These are phyloP conservation scores for Huiozyma naganishii DNA, from an alignment of 805 yeast genomes.

Conservation along the genomic window DNA sequence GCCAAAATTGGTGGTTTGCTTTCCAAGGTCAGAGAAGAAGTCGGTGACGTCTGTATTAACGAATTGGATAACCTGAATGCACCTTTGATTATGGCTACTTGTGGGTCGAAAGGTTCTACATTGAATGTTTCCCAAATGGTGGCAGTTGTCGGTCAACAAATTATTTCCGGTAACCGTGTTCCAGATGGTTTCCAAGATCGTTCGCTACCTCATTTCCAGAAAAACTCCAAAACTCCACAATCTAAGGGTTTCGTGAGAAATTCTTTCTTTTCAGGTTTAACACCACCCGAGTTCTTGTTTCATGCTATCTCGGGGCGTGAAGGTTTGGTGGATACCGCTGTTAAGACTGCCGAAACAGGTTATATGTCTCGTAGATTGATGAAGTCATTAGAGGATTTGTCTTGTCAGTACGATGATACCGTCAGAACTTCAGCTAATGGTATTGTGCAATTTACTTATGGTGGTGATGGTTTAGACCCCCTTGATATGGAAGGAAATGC, in stretches of 20 bases:
- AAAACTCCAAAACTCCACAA: constrained; percentile 93
- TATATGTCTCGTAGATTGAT: constrained; percentile 95
- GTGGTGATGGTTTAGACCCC: constrained; percentile 98
- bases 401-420: constrained; percentile 85
- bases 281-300: constrained; percentile 94
- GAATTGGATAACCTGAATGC: constrained; percentile 88
- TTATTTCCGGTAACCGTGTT: constrained; percentile 96
- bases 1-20: constrained; percentile 93
- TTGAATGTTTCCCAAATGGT: constrained; percentile 98
- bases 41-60: constrained; percentile 92
- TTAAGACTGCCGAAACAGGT: constrained; percentile 98
- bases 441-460: constrained; percentile 94
- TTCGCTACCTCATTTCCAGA: constrained; percentile 91
- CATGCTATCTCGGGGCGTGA: constrained; percentile 99
- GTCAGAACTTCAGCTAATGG: constrained; percentile 94
- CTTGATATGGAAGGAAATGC: constrained; percentile 99
- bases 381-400: constrained; percentile 94
- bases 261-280: constrained; percentile 85
- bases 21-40: constrained; percentile 97
- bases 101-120: constrained; percentile 98
- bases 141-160: constrained; percentile 99
- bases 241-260: constrained; percentile 96
- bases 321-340: constrained; percentile 98
- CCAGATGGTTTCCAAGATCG: constrained; percentile 99
- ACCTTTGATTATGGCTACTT: constrained; percentile 96